Evolutionary conservation across 306 rosid species (phyloP), one percentile per base, ranked within the genome.

Genomic region (Cucurbita moschata): DNA sequence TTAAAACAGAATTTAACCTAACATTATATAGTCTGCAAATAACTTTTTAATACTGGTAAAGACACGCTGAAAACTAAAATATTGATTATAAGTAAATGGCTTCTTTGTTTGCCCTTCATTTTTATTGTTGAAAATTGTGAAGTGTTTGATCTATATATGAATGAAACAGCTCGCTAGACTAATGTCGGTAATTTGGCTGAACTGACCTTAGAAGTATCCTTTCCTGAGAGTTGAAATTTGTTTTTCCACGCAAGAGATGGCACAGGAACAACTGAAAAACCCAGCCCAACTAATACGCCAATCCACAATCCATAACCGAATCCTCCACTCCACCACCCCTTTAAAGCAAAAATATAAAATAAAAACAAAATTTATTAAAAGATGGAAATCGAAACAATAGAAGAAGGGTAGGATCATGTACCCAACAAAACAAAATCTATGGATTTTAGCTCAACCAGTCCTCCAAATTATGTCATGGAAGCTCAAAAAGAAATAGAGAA

Each of bases 261-360:
- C 72, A 92, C 96, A 35, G 98, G 98, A 83, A 87, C 81, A 81
- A 92, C 98, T 26, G 96, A 84, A 81, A 84, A 90, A 5, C 98
- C 96, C 15, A 91, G 79, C 30, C 92, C 85, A 79, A 92, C 96
- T 79, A 92, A 83, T 84, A 88, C 74, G 50, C 98, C 98, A 71
- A 92, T 92, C 96, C 98, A 92, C 51, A 89, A 83, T 52, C 98
- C 98, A 76, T 90, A 92, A 15, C 92, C 98, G 76, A 92, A 92
- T 58, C 96, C 98, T 82, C 98, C 98, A 79, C 96, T 83, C 96
- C 96, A 92, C 96, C 98, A 92, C 59, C 96, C 96, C 98, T 92
- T 71, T 49, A 82, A 53, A 54, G 60, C 79, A 85, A 77, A 60
- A 44, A 51, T 83, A 77, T 55, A 50, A 52, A 61, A 53, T 47